Evolutionary conservation across 768 basidiomycete species (phyloP).

Genomic region (Pleurotus sapidus): DNA sequence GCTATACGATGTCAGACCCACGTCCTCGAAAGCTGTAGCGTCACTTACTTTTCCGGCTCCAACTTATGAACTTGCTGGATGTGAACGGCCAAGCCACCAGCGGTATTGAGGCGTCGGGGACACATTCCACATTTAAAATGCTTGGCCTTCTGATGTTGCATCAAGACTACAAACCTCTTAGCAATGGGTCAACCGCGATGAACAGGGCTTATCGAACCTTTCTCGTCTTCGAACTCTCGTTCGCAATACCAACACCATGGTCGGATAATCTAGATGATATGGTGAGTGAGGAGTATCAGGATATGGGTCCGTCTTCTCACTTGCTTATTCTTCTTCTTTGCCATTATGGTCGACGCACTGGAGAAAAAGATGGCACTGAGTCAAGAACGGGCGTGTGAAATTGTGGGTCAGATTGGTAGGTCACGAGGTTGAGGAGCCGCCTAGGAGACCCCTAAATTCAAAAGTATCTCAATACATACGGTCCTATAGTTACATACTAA

Average conservation of each 20-base stretch:
- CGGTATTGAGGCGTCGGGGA: conserved; percentile 92
- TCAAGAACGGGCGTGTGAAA: background rate
- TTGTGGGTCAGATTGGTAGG: background rate
- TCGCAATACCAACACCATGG: conserved; percentile 99
- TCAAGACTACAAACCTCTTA: conserved; percentile 61
- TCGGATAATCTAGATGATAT: conserved; percentile 58
- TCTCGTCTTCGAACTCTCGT: conserved; percentile 99
- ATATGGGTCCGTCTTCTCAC: conserved; percentile 20
- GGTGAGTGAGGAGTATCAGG: conserved; percentile 1
- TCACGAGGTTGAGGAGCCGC: no score
- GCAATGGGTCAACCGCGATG: background rate
- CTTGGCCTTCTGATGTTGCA: conserved; percentile 99
- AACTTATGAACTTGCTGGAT: conserved; percentile 99
- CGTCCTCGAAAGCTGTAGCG: background rate
- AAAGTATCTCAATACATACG: no score
- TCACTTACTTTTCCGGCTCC: conserved; percentile 85
- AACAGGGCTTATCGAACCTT: conserved; percentile 53
- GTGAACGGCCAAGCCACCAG: conserved; percentile 96
- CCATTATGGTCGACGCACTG: conserved; percentile 31
- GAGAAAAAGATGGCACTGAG: background rate
- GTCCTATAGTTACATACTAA: no score
- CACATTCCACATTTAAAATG: conserved; percentile 99
- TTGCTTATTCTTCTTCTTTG: conserved; percentile 62
- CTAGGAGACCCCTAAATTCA: no score
- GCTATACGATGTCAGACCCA: conserved; percentile 26